These are phyloP conservation scores for Tolypocladium album DNA, from an alignment of 2,329 filamentous ascomycete species.

Conservation along the genomic window DNA sequence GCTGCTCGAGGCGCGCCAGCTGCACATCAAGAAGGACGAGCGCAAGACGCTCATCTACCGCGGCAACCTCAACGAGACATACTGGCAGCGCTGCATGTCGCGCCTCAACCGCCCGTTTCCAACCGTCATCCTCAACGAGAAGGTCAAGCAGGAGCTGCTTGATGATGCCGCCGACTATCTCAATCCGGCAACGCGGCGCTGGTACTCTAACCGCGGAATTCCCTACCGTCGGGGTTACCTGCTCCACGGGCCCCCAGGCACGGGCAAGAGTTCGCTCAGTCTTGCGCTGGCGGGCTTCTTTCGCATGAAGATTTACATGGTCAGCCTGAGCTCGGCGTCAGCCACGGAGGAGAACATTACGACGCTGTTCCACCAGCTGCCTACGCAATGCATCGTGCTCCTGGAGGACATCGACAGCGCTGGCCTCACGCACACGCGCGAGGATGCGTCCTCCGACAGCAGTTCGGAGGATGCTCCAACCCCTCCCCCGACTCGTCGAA, in stretches of 20 bases:
- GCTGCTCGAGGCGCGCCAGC: conserved; percentile 43
- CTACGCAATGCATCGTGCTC: conserved; percentile 59
- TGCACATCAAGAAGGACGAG: conserved; percentile 47
- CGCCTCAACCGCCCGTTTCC: conserved; percentile 50
- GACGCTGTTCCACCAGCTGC: conserved; percentile 54
- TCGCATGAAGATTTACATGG: conserved; percentile 60
- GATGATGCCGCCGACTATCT: conserved; percentile 54
- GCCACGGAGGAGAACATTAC: conserved; percentile 57
- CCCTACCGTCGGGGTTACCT: conserved; percentile 80
- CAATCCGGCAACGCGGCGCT: conserved; percentile 52
- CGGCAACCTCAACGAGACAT: conserved; percentile 35
- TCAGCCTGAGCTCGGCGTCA: conserved; percentile 52
- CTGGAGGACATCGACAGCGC: conserved; percentile 70
- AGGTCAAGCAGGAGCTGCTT: conserved; percentile 47
- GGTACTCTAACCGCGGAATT: conserved; percentile 77
- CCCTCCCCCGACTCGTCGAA: conserved; percentile 5
- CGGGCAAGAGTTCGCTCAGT: conserved; percentile 65
- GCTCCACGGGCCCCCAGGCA: conserved; percentile 70
- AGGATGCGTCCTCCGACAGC: conserved; percentile 13
- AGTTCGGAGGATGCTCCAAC: not conserved
- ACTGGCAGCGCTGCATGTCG: conserved; percentile 53
- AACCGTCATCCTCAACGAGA: conserved; percentile 53
- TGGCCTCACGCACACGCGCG: conserved; percentile 52
- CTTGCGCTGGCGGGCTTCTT: conserved; percentile 62
- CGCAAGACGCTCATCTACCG: conserved; percentile 57